Evolutionary conservation across 1,284 basidiomycete species (phyloP).

Genomic region (Fomitopsis pinicola): DNA sequence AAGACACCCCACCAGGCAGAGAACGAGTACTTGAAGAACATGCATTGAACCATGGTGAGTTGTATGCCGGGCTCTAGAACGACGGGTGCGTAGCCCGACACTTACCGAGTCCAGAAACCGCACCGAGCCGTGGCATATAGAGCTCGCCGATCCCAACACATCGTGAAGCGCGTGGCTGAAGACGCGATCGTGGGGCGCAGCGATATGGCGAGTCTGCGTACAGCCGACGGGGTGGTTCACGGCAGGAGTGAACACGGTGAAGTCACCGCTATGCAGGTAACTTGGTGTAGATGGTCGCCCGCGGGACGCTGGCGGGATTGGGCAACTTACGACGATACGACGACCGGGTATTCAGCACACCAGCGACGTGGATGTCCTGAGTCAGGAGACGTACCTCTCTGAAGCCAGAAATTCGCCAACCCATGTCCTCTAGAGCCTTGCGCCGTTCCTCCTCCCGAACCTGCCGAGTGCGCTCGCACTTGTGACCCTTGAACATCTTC

Average conservation of each 20-base stretch:
- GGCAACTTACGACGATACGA: constrained; percentile 20
- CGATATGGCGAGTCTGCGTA: not conserved
- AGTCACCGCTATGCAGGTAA: constrained; percentile 3
- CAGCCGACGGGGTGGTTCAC: not conserved
- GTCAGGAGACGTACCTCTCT: constrained; percentile 47
- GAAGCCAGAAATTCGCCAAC: constrained; percentile 55
- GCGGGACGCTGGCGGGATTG: constrained; percentile 18
- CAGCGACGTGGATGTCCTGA: constrained; percentile 10
- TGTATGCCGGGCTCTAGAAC: too few relatives aligned
- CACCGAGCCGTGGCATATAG: too few relatives aligned
- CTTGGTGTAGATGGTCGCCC: constrained; percentile 10
- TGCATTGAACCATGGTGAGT: too few relatives aligned
- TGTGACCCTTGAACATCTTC: constrained; percentile 85
- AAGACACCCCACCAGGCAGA: not conserved
- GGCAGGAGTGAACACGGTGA: too few relatives aligned
- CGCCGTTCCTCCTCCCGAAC: constrained; percentile 40
- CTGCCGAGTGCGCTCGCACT: constrained; percentile 60
- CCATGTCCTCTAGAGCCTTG: constrained; percentile 65
- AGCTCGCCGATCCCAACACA: too few relatives aligned
- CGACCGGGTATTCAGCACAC: constrained; percentile 8
- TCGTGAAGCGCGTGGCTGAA: too few relatives aligned
- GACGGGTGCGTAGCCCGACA: not conserved
- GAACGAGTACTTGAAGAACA: not conserved
- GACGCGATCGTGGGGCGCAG: too few relatives aligned
- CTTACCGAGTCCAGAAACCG: not conserved